phyloP scores from a whole-genome alignment of 805 yeast species.

The Monosporozyma yasuniensis region DNA sequence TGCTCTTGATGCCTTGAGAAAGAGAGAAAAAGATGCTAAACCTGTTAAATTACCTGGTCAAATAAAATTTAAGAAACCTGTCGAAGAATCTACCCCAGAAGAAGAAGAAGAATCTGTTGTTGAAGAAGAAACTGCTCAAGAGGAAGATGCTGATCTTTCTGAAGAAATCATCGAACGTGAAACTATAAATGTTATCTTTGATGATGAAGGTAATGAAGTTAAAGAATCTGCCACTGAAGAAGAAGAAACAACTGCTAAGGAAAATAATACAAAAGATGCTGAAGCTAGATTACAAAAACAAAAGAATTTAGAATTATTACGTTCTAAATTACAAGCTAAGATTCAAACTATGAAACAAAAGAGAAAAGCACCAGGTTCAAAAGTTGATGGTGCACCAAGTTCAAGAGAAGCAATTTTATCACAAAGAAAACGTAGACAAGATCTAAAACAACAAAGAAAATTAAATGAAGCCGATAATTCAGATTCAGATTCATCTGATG shows the following conservation, averaged over 20 bases:
- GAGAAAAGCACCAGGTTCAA: constrained; percentile 88
- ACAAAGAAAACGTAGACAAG: constrained; percentile 45
- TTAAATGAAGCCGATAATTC: constrained; percentile 36
- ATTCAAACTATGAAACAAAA: constrained; percentile 62
- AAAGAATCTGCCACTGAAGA: constrained; percentile 11
- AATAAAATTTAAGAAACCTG: constrained; percentile 10
- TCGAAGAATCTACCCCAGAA: constrained; percentile 14
- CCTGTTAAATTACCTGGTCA: constrained; percentile 35
- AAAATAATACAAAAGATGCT: constrained; percentile 10
- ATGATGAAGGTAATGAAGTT: constrained; percentile 58
- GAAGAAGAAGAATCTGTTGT: constrained; percentile 14
- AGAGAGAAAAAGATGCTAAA: constrained; percentile 45
- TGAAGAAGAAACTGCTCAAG: constrained; percentile 8
- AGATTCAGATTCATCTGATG: constrained; percentile 21
- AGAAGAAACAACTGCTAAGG: constrained; percentile 6
- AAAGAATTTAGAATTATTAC: constrained; percentile 53
- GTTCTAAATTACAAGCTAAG: constrained; percentile 69
- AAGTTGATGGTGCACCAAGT: constrained; percentile 68
- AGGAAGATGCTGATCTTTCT: constrained; percentile 6
- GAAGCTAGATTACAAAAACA: constrained; percentile 32
- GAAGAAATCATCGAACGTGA: constrained; percentile 17
- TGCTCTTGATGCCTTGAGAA: constrained; percentile 54
- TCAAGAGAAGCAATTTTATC: constrained; percentile 74
- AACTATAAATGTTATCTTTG: constrained; percentile 43
- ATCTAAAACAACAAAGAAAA: constrained; percentile 26